Evolutionary conservation across 495 filamentous ascomycete species (phyloP), one percentile per base, ranked within the genome.

Genomic region (Penicillium canariense): DNA sequence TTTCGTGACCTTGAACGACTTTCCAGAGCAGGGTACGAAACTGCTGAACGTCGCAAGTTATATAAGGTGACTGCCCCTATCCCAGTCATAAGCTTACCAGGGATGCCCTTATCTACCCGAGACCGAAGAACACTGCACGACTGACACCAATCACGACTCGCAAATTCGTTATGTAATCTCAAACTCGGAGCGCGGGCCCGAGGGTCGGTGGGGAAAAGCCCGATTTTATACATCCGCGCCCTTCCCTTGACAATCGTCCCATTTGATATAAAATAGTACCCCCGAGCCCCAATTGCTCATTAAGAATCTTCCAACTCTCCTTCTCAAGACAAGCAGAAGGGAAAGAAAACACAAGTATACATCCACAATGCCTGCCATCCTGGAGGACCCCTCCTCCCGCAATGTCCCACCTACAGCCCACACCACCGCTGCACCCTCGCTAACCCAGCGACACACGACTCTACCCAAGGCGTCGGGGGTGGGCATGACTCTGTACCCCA

Each of bases 401-500:
- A 66, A 62, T 48, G 61, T 72, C 52, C 87, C 90, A 56, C 76
- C 84, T 20, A 79, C 84, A 36, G 67, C 72, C 36, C 70, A 82
- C 54, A 54, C 61, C 12, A 61, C 68, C 44, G 78, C 87, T 28
- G 86, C 87, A 55, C 62, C 73, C 5, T 75, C 78, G 55, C 84
- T 96, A 52, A 66, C 68, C 14, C 84, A 90, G n/a, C 87, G 87
- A 45, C 83, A 85, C 61, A 87, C 91, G 35, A 94, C 86, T 3
- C 84, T 96, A 4, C 62, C 65, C 45, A 84, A 90, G 48, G 87
- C 90, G 51, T 87, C 82, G 11, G 80, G 83, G 46, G 88, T 88
- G 10, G 87, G 91, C 17, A 77, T 96, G 45, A 94, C 94, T 10
- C 87, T 97, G 56, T 86, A 87, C 51, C 87, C 89, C 28, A 77